Percentiles rank a stretch among this genome's conserved stretches.
Conservation (phyloP, 2,329 filamentous ascomycete genomes). For the Lachnellula hyalina region DNA sequence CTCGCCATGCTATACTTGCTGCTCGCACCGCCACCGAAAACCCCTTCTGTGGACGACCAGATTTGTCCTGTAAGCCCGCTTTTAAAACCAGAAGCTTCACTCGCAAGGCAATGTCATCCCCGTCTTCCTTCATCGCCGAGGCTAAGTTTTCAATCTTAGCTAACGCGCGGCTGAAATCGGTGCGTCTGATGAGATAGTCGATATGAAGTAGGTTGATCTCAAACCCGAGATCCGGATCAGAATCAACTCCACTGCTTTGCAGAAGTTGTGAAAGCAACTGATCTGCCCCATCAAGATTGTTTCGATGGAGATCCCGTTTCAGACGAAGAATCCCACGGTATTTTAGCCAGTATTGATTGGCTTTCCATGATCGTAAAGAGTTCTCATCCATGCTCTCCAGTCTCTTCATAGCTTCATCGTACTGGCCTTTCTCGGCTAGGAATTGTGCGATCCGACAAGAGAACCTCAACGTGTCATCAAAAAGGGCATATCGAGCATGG, state of each 20-base stretch:
- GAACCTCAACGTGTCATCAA: conserved; percentile 76
- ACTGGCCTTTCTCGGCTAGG: conserved; percentile 62
- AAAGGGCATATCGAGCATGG: conserved; percentile 56
- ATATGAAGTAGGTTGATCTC: conserved; percentile 55
- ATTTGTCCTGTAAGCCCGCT: conserved; percentile 53
- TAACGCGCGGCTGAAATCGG: conserved; percentile 48
- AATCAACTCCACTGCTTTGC: conserved; percentile 32
- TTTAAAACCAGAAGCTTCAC: conserved; percentile 58
- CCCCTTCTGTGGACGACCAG: conserved; percentile 55
- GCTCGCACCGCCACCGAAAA: conserved; percentile 63
- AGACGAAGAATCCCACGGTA: conserved; percentile 63
- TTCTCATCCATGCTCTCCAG: conserved; percentile 57
- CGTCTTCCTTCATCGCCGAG: conserved; percentile 45
- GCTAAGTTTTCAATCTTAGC: conserved; percentile 47
- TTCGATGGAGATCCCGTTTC: conserved; percentile 53
- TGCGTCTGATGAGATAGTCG: conserved; percentile 50
- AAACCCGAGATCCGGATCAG: conserved; percentile 54
- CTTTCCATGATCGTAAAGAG: conserved; percentile 66
- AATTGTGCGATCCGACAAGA: conserved; percentile 65
- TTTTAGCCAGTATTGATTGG: conserved; percentile 67
- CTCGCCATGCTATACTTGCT: conserved; percentile 55
- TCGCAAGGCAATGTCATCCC: conserved; percentile 56
- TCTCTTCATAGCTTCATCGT: conserved; percentile 58
- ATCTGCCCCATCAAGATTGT: conserved; percentile 51
- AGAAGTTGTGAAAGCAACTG: conserved; percentile 53